Base-by-base conservation (phyloP, 305 asterid species). In the Fraxinus greggii region DNA sequence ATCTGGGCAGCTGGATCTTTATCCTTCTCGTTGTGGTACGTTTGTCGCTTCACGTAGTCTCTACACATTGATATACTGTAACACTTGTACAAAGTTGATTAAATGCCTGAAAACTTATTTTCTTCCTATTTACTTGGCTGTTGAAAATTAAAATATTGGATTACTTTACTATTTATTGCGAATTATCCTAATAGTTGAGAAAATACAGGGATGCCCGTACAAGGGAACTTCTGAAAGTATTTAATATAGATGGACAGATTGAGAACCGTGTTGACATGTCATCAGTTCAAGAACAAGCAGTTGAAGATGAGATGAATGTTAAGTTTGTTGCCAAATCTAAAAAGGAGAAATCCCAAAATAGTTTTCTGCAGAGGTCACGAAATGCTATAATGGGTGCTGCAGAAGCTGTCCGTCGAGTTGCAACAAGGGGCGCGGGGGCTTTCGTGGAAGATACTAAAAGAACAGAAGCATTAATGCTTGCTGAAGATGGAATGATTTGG, bases 311-410 rank as follows among this genome's bases (percentile, higher is more conserved):
- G 81, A 86, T 87, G 86, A 90, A 89, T 36, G 92, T 90, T 48
- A 96, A 96, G 81, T 82, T 90, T 26, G 91, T 89, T 31, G 63
- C 95, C 51, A 94, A 94, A 89, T 84, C 97, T 10, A 96, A 91
- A 85, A 96, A 93, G 90, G 98, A 92, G 83, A 96, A 96, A 82
- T 88, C 98, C 7, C 97, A 93, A 84, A 92, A 72, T 48, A 74
- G 92, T 81, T 96, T 96, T 80, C 76, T 96, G 85, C 99, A 94
- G 78, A 84, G 98, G 48, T 96, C 99, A 1, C 94, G 99, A 33
- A 96, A 92, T 79, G 98, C 98, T 26, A 86, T 96, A 40, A 84
- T 94, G 91, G 98, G 98, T 26, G 99, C 98, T 35, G 98, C 98
- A 17, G 99, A 91, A 88, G 98, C 97, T 32, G 98, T 96, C 48